These are phyloP conservation scores for Hypoxylon sp. DNA, from an alignment of 2,329 filamentous ascomycete genomes.

Conservation along the genomic window DNA sequence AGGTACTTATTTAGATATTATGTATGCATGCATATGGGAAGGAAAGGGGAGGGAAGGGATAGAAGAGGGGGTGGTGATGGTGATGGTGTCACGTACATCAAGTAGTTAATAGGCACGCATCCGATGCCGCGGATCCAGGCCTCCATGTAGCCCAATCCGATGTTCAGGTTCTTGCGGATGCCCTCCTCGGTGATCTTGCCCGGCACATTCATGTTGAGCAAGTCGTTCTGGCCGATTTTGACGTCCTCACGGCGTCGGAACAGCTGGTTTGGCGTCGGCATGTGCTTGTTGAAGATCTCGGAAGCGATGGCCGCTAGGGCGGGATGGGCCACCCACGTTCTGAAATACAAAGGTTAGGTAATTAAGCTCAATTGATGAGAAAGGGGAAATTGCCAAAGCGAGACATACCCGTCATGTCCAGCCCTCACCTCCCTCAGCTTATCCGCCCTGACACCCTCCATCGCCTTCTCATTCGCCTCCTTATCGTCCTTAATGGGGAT, in stretches of 20 bases:
- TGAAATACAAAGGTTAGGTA: conserved; percentile 22
- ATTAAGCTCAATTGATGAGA: too few species aligned
- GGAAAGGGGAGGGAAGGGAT: conserved; percentile 1
- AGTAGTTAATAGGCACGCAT: conserved; percentile 96
- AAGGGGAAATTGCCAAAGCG: too few species aligned
- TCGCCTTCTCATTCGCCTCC: conserved; percentile 91
- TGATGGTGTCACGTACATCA: conserved; percentile 74
- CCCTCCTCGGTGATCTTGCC: conserved; percentile 93
- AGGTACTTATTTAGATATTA: too few species aligned
- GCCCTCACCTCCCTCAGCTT: conserved; percentile 96
- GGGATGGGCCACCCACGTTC: conserved; percentile 96
- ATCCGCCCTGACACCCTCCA: conserved; percentile 93
- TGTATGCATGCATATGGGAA: too few species aligned
- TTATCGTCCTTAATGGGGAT: conserved; percentile 98
- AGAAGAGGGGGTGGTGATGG: neutral
- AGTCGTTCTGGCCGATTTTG: conserved; percentile 85
- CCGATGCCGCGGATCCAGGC: conserved; percentile 96
- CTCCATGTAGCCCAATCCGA: conserved; percentile 98
- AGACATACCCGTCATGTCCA: conserved; percentile 82
- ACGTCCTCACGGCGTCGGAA: conserved; percentile 93
- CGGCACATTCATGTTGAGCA: conserved; percentile 98
- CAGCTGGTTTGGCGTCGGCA: conserved; percentile 98
- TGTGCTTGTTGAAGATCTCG: conserved; percentile 97
- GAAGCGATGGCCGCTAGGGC: conserved; percentile 89
- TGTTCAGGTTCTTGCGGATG: conserved; percentile 97